Evolutionary conservation across 805 yeast genomes (phyloP).

Genomic region (Candida silvicultrix): DNA sequence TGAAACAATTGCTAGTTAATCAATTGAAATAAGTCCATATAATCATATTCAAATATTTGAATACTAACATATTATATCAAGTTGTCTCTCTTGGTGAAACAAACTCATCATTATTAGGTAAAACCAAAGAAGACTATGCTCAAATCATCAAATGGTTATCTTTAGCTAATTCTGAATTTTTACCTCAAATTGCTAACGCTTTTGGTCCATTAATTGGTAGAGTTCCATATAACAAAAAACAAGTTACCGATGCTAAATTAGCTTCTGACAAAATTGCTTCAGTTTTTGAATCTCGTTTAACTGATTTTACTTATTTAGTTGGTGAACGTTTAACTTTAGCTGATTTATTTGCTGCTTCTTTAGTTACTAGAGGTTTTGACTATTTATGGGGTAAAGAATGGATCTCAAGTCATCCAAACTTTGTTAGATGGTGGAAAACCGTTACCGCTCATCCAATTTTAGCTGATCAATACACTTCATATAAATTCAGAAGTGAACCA

Average conservation of each 20-base stretch:
- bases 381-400: conserved; percentile 57
- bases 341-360: conserved; percentile 50
- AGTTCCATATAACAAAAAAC: conserved; percentile 72
- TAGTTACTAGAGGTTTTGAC: conserved; percentile 48
- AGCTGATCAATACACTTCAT: conserved; percentile 40
- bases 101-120: conserved; percentile 50
- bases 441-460: conserved; percentile 39
- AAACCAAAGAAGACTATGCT: conserved; percentile 53
- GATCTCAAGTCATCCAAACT: conserved; percentile 56
- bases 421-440: conserved; percentile 69
- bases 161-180: conserved; percentile 62
- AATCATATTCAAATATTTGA: neutral
- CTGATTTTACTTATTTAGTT: conserved; percentile 58
- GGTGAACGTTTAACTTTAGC: conserved; percentile 65
- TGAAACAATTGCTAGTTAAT: too few species aligned
- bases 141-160: conserved; percentile 71
- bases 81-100: conserved; percentile 28
- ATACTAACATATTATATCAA: conserved; percentile 15
- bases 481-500: conserved; percentile 60
- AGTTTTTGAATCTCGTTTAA: conserved; percentile 50
- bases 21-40: neutral
- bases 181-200: conserved; percentile 39
- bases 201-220: conserved; percentile 60
- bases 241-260: conserved; percentile 39
- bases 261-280: conserved; percentile 32